phyloP scores from a whole-genome alignment of 2,329 filamentous ascomycete species.

The Trichophyton simii region DNA sequence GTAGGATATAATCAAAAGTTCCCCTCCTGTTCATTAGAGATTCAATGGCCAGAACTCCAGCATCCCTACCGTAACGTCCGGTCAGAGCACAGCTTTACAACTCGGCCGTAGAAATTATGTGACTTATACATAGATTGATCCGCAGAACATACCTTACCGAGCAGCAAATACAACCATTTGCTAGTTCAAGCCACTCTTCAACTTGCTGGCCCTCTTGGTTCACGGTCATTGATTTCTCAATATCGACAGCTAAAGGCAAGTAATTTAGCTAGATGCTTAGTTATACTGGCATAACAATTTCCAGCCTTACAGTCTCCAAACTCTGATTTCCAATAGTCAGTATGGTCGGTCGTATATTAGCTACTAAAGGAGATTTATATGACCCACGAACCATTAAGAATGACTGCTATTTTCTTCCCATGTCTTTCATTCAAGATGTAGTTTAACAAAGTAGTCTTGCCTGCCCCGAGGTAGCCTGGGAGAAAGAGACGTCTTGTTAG shows the following conservation, averaged over 20 bases:
- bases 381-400: conserved; percentile 61
- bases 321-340: conserved; percentile 37
- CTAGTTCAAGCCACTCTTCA: conserved; percentile 89
- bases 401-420: conserved; percentile 96
- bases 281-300: neutral
- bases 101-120: neutral
- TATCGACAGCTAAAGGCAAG: conserved; percentile 59
- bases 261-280: neutral
- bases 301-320: conserved; percentile 60
- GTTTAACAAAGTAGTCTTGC: conserved; percentile 90
- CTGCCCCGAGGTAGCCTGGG: conserved; percentile 80
- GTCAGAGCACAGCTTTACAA: neutral
- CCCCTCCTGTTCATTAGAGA: conserved; percentile 88
- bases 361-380: neutral
- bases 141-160: conserved; percentile 62
- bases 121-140: neutral
- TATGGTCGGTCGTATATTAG: neutral
- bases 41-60: conserved; percentile 88
- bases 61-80: conserved; percentile 47
- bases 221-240: conserved; percentile 89
- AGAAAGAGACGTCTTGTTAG: neutral
- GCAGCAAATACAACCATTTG: conserved; percentile 95
- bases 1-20: conserved; percentile 90
- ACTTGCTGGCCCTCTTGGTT: conserved; percentile 71
- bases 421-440: conserved; percentile 91